phyloP scores from a whole-genome alignment of 2,329 filamentous ascomycete species.

The Colletotrichum spinosum region DNA sequence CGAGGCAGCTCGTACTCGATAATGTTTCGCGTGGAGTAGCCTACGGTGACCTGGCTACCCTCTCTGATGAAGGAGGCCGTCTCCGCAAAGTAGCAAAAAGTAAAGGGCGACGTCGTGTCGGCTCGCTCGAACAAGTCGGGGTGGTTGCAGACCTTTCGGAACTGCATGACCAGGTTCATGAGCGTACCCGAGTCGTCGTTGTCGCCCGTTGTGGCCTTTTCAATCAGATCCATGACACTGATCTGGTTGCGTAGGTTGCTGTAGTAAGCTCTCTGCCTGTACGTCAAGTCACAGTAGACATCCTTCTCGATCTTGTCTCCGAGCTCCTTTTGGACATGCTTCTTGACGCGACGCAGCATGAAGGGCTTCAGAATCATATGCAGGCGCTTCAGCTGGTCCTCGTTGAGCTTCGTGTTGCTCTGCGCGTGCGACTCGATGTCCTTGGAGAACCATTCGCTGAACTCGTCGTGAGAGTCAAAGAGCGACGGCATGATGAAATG shows the following conservation, averaged over 20 bases:
- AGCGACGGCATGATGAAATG: slow-evolving; percentile 99
- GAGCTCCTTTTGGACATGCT: slow-evolving; percentile 98
- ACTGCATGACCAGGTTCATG: slow-evolving; percentile 99
- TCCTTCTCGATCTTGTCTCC: slow-evolving; percentile 99
- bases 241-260: slow-evolving; percentile 94
- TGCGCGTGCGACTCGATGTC: slow-evolving; percentile 98
- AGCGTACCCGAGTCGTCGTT: slow-evolving; percentile 94
- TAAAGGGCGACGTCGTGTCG: slow-evolving; percentile 88
- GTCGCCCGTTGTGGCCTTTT: slow-evolving; percentile 94
- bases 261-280: slow-evolving; percentile 95
- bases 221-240: slow-evolving; percentile 97
- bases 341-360: slow-evolving; percentile 99
- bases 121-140: slow-evolving; percentile 96
- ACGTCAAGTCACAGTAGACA: slow-evolving; percentile 96
- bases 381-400: slow-evolving; percentile 94
- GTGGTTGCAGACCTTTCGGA: slow-evolving; percentile 99
- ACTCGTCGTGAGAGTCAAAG: slow-evolving; percentile 94
- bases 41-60: slow-evolving; percentile 80
- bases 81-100: slow-evolving; percentile 89
- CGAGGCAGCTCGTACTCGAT: slow-evolving; percentile 88
- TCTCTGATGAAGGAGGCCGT: slow-evolving; percentile 95
- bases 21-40: slow-evolving; percentile 87
- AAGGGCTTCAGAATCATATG: slow-evolving; percentile 99
- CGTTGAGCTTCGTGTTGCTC: slow-evolving; percentile 99
- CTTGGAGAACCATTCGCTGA: slow-evolving; percentile 94